phyloP scores from a whole-genome alignment of 2,329 filamentous ascomycete species.

The Aulographum hederae region DNA sequence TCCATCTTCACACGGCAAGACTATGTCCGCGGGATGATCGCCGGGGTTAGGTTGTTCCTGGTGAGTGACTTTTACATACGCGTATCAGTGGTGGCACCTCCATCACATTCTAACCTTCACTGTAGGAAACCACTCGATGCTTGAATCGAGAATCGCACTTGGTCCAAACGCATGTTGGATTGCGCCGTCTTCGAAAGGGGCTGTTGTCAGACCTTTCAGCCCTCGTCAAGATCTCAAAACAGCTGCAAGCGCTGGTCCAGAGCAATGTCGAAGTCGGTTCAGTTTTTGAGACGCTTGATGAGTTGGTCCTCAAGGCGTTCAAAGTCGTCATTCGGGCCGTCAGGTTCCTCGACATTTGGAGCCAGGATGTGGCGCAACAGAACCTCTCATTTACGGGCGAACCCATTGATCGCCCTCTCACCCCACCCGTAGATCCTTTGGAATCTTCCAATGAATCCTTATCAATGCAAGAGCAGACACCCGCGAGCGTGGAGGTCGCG shows the following conservation, averaged over 20 bases:
- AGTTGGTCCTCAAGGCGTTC: constrained; percentile 87
- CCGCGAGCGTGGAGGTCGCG: background rate
- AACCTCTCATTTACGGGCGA: constrained; percentile 1
- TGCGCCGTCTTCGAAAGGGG: constrained; percentile 70
- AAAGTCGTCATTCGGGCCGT: constrained; percentile 85
- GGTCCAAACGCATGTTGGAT: constrained; percentile 54
- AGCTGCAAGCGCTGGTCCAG: constrained; percentile 54
- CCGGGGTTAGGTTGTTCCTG: constrained; percentile 75
- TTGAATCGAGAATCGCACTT: constrained; percentile 63
- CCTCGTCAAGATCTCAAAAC: constrained; percentile 76
- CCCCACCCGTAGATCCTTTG: constrained; percentile 21
- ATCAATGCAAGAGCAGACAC: background rate
- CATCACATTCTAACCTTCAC: constrained; percentile 5
- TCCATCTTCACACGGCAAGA: constrained; percentile 79
- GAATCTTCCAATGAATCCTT: background rate
- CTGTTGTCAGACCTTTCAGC: constrained; percentile 77
- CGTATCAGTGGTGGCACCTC: background rate
- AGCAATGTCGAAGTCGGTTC: constrained; percentile 16
- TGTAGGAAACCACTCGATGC: constrained; percentile 71
- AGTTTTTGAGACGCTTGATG: constrained; percentile 64
- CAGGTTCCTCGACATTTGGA: constrained; percentile 72
- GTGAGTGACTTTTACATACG: constrained; percentile 35
- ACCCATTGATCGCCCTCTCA: constrained; percentile 24
- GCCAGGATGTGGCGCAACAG: constrained; percentile 24
- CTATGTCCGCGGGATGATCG: constrained; percentile 85